These are phyloP conservation scores for Oenanthe javanica DNA, from an alignment of 140 eudicot species.

Conservation along the genomic window DNA sequence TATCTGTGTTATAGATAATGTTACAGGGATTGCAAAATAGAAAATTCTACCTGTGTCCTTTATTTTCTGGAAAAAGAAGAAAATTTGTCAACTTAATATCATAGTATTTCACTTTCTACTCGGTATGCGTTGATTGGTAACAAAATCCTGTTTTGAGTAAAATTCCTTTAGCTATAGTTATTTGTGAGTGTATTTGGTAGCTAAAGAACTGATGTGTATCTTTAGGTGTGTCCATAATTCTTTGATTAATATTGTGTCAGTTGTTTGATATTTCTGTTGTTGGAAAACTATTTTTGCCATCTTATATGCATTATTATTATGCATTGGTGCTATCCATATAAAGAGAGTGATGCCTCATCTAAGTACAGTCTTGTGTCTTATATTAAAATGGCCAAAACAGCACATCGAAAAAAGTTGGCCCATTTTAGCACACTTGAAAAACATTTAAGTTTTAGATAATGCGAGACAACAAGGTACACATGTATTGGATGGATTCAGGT, in stretches of 20 bases:
- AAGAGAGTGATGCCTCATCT: neutral
- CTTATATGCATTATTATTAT: neutral
- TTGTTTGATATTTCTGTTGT: neutral
- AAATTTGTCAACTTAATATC: neutral
- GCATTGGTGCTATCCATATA: neutral
- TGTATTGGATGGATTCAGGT: neutral
- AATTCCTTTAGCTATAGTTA: neutral
- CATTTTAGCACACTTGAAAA: neutral
- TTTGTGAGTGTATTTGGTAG: neutral
- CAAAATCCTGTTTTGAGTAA: neutral
- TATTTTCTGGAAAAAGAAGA: neutral
- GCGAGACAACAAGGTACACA: neutral
- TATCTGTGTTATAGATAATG: neutral
- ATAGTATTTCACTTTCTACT: neutral
- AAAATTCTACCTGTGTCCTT: neutral
- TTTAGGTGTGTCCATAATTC: no score
- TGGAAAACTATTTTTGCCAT: neutral
- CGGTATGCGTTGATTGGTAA: neutral
- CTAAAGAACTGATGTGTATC: no score
- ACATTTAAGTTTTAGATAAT: neutral
- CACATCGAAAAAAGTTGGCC: neutral
- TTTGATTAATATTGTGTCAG: no score
- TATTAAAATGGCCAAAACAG: neutral
- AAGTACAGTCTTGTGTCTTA: neutral
- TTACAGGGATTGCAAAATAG: neutral